Evolutionary conservation across 192 early-diverging fungal species (phyloP).

Genomic region (Umbelopsis isabellina): DNA sequence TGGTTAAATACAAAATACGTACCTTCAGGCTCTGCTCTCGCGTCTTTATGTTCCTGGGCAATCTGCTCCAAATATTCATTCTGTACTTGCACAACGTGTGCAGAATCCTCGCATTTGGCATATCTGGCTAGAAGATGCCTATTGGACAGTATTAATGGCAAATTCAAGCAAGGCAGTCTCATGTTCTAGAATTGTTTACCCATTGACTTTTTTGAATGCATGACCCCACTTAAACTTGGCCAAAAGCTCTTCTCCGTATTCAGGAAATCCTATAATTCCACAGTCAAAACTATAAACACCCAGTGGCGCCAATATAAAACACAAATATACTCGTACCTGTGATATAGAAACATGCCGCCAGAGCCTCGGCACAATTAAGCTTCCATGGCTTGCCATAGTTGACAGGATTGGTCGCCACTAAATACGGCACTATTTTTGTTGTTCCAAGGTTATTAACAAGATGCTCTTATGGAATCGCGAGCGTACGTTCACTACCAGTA

Average conservation of each 20-base stretch:
- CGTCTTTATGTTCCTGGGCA: slow-evolving; percentile 1
- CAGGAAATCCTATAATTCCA: slow-evolving; percentile 46
- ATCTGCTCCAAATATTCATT: slow-evolving; percentile 70
- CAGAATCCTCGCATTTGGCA: slow-evolving; percentile 70
- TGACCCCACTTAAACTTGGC: slow-evolving; percentile 96
- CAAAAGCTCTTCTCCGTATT: slow-evolving; percentile 74
- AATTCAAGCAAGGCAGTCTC: background rate
- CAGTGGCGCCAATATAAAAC: background rate
- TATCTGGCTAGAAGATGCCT: slow-evolving; percentile 80
- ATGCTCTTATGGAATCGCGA: background rate
- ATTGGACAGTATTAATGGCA: background rate
- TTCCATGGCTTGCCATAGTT: slow-evolving; percentile 98
- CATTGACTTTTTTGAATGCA: slow-evolving; percentile 89
- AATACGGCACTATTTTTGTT: slow-evolving; percentile 74
- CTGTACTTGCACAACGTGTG: slow-evolving; percentile 74
- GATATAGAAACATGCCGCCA: slow-evolving; percentile 93
- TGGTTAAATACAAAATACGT: background rate
- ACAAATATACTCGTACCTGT: slow-evolving; percentile 55
- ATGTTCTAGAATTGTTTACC: slow-evolving; percentile 41
- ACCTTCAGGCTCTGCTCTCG: background rate
- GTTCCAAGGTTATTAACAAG: background rate
- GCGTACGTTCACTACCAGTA: background rate
- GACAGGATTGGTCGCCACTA: slow-evolving; percentile 95
- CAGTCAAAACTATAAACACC: slow-evolving; percentile 11
- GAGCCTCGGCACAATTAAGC: slow-evolving; percentile 96